Evolutionary conservation across 2,329 filamentous ascomycete genomes (phyloP).

Genomic region (Coniochaeta sp.): DNA sequence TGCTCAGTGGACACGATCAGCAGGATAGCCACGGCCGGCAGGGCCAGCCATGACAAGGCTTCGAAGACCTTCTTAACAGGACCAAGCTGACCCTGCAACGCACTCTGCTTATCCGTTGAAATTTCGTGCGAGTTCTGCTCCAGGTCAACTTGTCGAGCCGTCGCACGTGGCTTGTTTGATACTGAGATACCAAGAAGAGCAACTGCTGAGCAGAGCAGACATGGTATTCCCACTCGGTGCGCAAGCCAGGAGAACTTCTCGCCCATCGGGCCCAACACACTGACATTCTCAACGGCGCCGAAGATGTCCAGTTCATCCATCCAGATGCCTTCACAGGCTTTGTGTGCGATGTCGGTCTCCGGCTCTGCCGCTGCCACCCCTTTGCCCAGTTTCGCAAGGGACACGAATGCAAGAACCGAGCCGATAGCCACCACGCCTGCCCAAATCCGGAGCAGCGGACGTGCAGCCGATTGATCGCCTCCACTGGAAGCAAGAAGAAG

Average conservation of each 20-base stretch:
- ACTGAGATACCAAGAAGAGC: background rate
- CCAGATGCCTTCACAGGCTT: background rate
- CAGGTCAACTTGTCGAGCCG: background rate
- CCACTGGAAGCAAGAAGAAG: conserved; percentile 7
- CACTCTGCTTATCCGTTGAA: background rate
- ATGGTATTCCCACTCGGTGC: background rate
- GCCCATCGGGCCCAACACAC: background rate
- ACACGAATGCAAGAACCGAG: conserved; percentile 4
- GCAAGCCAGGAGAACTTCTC: conserved; percentile 1
- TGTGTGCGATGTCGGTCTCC: background rate
- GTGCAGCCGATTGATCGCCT: conserved; percentile 7
- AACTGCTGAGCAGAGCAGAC: background rate
- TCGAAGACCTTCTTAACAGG: background rate
- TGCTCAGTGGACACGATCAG: conserved; percentile 4
- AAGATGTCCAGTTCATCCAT: background rate
- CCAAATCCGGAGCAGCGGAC: conserved; percentile 9
- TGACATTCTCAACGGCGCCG: background rate
- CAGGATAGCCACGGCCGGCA: conserved; percentile 5
- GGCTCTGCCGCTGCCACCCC: background rate
- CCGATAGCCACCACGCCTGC: conserved; percentile 6
- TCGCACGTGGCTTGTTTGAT: background rate
- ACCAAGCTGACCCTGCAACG: background rate
- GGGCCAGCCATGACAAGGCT: background rate
- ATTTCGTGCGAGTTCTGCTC: background rate
- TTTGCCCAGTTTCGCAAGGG: background rate